Percentiles rank a stretch among this genome's conserved stretches.
Conservation (phyloP, 139 green algal species). For the Chlorella sorokiniana region DNA sequence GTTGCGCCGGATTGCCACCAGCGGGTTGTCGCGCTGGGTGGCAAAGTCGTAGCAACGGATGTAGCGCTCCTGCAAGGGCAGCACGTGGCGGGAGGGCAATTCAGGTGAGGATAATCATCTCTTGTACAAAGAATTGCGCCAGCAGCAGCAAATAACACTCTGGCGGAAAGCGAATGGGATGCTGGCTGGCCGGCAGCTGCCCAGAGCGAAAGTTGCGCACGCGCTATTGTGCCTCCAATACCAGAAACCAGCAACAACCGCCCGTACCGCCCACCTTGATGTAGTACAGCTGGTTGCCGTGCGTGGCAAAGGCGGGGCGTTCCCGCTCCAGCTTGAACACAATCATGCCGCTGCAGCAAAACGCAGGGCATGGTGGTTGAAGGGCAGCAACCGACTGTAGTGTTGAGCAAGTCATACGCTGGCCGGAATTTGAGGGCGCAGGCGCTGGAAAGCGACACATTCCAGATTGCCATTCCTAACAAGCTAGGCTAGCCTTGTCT, state of each 20-base stretch:
- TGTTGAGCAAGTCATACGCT: neutral
- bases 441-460: too few relatives aligned
- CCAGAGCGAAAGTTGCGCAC: too few relatives aligned
- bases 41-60: conserved; percentile 92
- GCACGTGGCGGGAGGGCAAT: too few relatives aligned
- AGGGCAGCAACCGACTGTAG: too few relatives aligned
- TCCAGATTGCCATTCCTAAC: too few relatives aligned
- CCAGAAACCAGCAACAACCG: neutral
- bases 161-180: too few relatives aligned
- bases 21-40: conserved; percentile 86
- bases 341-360: conserved; percentile 91
- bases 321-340: conserved; percentile 99
- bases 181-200: too few relatives aligned
- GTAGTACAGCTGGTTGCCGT: conserved; percentile 92
- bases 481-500: neutral
- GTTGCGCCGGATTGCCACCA: conserved; percentile 87
- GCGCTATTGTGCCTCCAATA: too few relatives aligned
- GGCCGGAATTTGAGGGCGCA: too few relatives aligned
- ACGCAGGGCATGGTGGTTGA: neutral
- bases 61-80: conserved; percentile 76
- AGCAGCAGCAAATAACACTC: too few relatives aligned
- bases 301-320: conserved; percentile 86
- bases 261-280: conserved; percentile 68
- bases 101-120: too few relatives aligned
- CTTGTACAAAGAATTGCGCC: too few relatives aligned